Evolutionary conservation across 345 rosid genomes (phyloP).

Genomic region (Eucalyptus polybractea): DNA sequence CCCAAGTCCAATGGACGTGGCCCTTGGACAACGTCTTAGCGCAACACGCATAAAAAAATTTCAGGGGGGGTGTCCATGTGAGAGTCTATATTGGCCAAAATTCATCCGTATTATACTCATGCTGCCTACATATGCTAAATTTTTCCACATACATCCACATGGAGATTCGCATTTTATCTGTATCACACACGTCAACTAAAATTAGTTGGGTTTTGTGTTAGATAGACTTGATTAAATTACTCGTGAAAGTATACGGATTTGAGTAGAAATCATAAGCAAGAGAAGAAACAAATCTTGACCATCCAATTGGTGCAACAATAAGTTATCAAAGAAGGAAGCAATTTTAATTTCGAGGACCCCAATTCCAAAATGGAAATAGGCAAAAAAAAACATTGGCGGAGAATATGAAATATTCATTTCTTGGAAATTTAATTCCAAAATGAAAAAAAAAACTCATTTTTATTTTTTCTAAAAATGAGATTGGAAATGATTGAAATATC

Average conservation of each 20-base stretch:
- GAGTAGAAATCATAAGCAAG: too few relatives aligned
- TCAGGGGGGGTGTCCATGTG: neutral
- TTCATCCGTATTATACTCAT: neutral
- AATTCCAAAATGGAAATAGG: neutral
- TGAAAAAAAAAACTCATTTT: neutral
- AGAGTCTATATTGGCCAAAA: neutral
- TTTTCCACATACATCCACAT: neutral
- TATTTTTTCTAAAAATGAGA: neutral
- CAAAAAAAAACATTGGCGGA: too few relatives aligned
- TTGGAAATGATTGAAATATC: neutral
- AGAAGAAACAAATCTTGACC: too few relatives aligned
- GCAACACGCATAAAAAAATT: neutral
- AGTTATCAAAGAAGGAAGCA: too few relatives aligned
- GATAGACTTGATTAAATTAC: too few relatives aligned
- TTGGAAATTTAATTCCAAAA: too few relatives aligned
- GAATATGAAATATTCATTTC: too few relatives aligned
- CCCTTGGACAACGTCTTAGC: neutral
- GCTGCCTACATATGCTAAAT: neutral
- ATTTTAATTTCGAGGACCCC: too few relatives aligned
- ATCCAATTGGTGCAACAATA: too few relatives aligned
- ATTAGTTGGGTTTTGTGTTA: too few relatives aligned
- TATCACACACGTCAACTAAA: neutral
- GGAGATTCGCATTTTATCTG: neutral
- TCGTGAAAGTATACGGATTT: too few relatives aligned
- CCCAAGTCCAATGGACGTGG: neutral